These are phyloP conservation scores for Nemania serpens DNA, from an alignment of 2,329 filamentous ascomycete genomes.

Conservation along the genomic window DNA sequence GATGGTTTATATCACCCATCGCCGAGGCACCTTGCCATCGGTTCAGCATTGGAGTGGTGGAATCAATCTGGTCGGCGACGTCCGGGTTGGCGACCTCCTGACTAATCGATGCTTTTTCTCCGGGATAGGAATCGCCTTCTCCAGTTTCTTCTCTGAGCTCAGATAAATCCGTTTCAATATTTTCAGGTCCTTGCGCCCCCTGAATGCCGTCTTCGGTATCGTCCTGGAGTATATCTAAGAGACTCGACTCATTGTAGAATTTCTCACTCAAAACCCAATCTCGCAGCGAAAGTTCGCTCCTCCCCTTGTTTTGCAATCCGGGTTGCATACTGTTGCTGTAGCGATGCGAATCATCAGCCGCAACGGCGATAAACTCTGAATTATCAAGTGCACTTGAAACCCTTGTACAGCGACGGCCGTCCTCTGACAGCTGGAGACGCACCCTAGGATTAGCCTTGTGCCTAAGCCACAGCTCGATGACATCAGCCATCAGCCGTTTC, in stretches of 20 bases:
- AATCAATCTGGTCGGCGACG: too few relatives aligned
- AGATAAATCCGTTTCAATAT: not conserved
- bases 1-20: too few relatives aligned
- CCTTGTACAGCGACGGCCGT: not conserved
- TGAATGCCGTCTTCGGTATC: not conserved
- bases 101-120: too few relatives aligned
- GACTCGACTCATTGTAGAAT: not conserved
- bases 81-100: too few relatives aligned
- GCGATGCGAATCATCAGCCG: too few relatives aligned
- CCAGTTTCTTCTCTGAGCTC: too few relatives aligned
- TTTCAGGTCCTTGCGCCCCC: not conserved
- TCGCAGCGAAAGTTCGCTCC: not conserved
- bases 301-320: not conserved
- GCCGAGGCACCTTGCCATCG: too few relatives aligned
- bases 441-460: not conserved
- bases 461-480: not conserved
- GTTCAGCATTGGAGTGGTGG: too few relatives aligned
- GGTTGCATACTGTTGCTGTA: not conserved
- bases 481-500: too few relatives aligned
- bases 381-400: not conserved
- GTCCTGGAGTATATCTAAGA: constrained; percentile 1
- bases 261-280: not conserved
- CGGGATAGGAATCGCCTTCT: too few relatives aligned
- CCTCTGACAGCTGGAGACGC: not conserved
- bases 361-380: not conserved